Base-by-base conservation (phyloP, 1,284 basidiomycete genomes). In the Xerocomus amazonicus region DNA sequence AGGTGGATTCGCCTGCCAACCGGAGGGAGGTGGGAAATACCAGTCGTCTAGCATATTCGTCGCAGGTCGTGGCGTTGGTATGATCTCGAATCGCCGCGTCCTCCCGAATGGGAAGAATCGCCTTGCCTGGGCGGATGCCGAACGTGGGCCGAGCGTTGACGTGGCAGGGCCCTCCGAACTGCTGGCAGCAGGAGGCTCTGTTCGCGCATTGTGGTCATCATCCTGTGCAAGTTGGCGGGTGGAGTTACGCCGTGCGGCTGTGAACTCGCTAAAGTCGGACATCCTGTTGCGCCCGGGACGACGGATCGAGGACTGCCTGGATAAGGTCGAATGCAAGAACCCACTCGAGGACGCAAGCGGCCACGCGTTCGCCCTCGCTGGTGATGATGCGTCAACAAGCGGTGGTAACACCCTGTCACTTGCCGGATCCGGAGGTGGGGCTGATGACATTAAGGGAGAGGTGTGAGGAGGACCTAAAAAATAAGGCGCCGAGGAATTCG, bases 261-360 rank as follows among this genome's bases (percentile, higher is more conserved):
- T 81, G 53, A 83, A 86, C 29, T 87, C 84, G 59, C 74, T 80
- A 62, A 87, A 85, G 56, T 88, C 86, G 5, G 77, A 70, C 7
- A 75, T 73, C 32, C 83, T 70, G 6, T 78, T 75, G 29, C 79
- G 78, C 26, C 63, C 57, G 1, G 73, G 69, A 19, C 78, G 78
- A 27, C 79, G 79, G 28, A 81, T 69, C 14, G 79, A 75, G 2
- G 75, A 51, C 31, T 65, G 63, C 39, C 63, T 64, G 19, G 67
- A 59, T 19, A 71, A 57, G 12, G 70, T 61, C 61, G 66, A 54
- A 31, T 64, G 62, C 28, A 58, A 14, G 17, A 62, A 52, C 12
- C 66, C 65, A 14, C 45, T 33, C 5, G 63, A 54, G 3, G 63
- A 63, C 3, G 63, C 59, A 14, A 53, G 43, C 0, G 64, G 59